These are phyloP conservation scores for Asterophora parasitica DNA, from an alignment of 768 basidiomycete species.

Conservation along the genomic window DNA sequence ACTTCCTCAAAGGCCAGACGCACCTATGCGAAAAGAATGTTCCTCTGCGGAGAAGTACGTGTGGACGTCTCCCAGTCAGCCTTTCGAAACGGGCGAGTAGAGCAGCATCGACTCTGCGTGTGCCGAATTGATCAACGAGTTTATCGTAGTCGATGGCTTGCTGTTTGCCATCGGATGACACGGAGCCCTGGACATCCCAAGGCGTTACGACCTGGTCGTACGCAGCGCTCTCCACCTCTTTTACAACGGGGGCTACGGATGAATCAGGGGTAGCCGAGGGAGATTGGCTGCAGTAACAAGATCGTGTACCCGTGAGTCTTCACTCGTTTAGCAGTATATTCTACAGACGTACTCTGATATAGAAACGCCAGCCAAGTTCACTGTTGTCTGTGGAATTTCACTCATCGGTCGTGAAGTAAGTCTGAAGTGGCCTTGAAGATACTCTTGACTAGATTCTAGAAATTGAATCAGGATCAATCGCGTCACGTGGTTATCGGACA, in stretches of 20 bases:
- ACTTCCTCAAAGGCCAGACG: conserved; percentile 16
- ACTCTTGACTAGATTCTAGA: not conserved
- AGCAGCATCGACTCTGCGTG: conserved; percentile 68
- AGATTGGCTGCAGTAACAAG: not conserved
- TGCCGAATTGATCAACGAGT: conserved; percentile 91
- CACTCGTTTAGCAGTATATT: not conserved
- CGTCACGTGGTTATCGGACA: conserved; percentile 17
- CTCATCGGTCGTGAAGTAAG: too few species aligned
- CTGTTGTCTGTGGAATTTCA: conserved; percentile 3
- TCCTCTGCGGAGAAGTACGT: conserved; percentile 82
- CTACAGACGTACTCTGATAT: conserved; percentile 2
- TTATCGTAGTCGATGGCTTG: conserved; percentile 97
- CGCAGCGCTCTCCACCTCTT: conserved; percentile 1
- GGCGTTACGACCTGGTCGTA: conserved; percentile 85
- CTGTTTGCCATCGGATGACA: conserved; percentile 84
- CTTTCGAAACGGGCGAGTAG: conserved; percentile 87
- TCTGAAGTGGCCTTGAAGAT: not conserved
- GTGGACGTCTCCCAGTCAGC: conserved; percentile 84
- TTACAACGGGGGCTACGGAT: not conserved
- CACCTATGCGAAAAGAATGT: conserved; percentile 99
- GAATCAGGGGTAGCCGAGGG: not conserved
- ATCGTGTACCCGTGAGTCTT: not conserved
- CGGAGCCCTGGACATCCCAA: conserved; percentile 94
- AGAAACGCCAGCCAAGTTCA: conserved; percentile 2
- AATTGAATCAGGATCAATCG: not conserved